These are phyloP conservation scores for Candida takata DNA, from an alignment of 805 yeast species.

Conservation along the genomic window DNA sequence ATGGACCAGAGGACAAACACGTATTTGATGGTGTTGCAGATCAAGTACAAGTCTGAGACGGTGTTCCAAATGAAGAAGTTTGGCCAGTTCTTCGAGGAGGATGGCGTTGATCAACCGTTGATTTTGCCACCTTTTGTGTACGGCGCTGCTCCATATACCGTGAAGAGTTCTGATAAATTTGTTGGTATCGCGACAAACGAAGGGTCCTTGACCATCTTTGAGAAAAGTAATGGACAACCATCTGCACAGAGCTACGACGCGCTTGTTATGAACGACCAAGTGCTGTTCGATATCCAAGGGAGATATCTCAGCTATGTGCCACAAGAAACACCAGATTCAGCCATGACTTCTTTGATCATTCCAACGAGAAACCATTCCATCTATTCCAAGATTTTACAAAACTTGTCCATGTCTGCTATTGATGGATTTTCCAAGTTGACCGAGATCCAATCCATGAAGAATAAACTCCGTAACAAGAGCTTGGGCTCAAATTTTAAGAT, in stretches of 20 bases:
- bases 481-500: constrained; percentile 9
- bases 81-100: constrained; percentile 18
- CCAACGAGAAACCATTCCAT: constrained; percentile 18
- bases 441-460: constrained; percentile 26
- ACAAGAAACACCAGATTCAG: constrained; percentile 4
- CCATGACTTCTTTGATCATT: constrained; percentile 13
- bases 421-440: constrained; percentile 44
- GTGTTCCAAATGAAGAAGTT: constrained; percentile 10
- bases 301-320: constrained; percentile 34
- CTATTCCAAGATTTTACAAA: constrained; percentile 31
- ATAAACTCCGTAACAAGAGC: constrained; percentile 9
- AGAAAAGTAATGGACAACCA: constrained; percentile 13
- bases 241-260: constrained; percentile 15
- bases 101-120: constrained; percentile 8
- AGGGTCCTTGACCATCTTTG: constrained; percentile 24
- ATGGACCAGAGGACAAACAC: constrained; percentile 17
- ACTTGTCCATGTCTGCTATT: constrained; percentile 44
- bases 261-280: constrained; percentile 27
- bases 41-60: constrained; percentile 8
- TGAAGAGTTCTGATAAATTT: constrained; percentile 15
- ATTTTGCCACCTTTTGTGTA: constrained; percentile 24
- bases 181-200: constrained; percentile 24
- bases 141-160: constrained; percentile 20
- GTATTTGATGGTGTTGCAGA: constrained; percentile 16
- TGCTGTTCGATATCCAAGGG: constrained; percentile 36